Evolutionary conservation across 1,284 basidiomycete species (phyloP).

Genomic region (Trametes versicolor): DNA sequence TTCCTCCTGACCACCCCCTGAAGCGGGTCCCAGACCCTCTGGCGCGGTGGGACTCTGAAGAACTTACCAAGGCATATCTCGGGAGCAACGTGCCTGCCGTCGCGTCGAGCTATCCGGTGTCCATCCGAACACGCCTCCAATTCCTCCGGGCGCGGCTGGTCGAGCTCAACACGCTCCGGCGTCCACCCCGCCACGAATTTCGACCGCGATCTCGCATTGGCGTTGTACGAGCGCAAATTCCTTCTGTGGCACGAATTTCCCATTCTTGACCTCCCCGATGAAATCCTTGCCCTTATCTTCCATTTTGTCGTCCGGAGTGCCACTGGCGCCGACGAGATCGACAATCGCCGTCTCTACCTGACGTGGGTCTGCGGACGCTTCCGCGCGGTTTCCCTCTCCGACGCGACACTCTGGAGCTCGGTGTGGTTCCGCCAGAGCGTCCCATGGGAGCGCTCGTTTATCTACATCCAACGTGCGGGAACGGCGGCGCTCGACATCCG

Average conservation of each 20-base stretch:
- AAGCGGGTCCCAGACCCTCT: slow-evolving; percentile 4
- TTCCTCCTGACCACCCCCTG: background rate
- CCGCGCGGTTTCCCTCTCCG: slow-evolving; percentile 35
- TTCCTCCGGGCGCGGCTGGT: slow-evolving; percentile 27
- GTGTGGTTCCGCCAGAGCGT: slow-evolving; percentile 60
- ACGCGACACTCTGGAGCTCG: slow-evolving; percentile 38
- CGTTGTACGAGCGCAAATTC: slow-evolving; percentile 40
- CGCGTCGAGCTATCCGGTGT: background rate
- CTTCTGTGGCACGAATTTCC: slow-evolving; percentile 60
- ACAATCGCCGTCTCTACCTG: slow-evolving; percentile 51
- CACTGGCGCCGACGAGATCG: slow-evolving; percentile 45
- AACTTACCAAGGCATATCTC: slow-evolving; percentile 14
- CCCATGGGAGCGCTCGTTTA: slow-evolving; percentile 58
- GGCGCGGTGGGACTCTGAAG: slow-evolving; percentile 16
- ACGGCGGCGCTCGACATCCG: slow-evolving; percentile 63
- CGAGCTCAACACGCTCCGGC: slow-evolving; percentile 40
- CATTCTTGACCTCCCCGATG: slow-evolving; percentile 66
- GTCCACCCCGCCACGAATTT: slow-evolving; percentile 17
- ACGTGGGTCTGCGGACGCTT: slow-evolving; percentile 66
- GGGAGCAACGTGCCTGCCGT: slow-evolving; percentile 3
- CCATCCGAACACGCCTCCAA: slow-evolving; percentile 16
- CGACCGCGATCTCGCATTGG: slow-evolving; percentile 29
- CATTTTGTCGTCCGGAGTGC: slow-evolving; percentile 61
- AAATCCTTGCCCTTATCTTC: slow-evolving; percentile 72
- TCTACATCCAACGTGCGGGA: slow-evolving; percentile 64